These are phyloP conservation scores for Botrytis porri DNA, from an alignment of 2,329 filamentous ascomycete species.

Conservation along the genomic window DNA sequence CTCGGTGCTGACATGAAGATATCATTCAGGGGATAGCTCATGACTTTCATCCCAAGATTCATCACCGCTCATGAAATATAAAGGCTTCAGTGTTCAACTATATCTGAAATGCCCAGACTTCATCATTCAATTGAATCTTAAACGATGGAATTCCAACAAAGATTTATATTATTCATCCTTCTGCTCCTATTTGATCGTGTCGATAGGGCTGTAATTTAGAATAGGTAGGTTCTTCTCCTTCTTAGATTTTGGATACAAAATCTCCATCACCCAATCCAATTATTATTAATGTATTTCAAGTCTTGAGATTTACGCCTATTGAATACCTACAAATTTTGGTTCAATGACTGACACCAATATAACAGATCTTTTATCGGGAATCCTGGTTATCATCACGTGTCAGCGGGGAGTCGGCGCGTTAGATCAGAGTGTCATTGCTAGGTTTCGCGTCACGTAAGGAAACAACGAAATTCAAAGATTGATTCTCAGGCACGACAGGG, in stretches of 20 bases:
- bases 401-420: conserved; percentile 11
- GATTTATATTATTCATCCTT: neutral
- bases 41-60: neutral
- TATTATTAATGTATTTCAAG: neutral
- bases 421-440: neutral
- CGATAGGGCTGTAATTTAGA: neutral
- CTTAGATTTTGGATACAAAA: neutral
- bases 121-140: neutral
- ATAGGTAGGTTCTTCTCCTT: neutral
- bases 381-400: conserved; percentile 1
- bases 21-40: neutral
- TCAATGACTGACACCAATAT: neutral
- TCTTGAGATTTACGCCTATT: neutral
- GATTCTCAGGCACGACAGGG: neutral
- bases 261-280: neutral
- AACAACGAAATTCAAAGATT: neutral
- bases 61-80: neutral
- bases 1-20: neutral
- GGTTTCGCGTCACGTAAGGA: conserved; percentile 8
- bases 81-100: neutral
- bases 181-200: neutral
- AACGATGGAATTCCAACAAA: neutral
- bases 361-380: neutral
- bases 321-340: neutral
- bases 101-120: neutral